A percentile compares a stretch with the other conserved stretches of the same genome.
phyloP scores from a whole-genome alignment of 257 asterid genomes.

The Solanum pimpinellifolium region DNA sequence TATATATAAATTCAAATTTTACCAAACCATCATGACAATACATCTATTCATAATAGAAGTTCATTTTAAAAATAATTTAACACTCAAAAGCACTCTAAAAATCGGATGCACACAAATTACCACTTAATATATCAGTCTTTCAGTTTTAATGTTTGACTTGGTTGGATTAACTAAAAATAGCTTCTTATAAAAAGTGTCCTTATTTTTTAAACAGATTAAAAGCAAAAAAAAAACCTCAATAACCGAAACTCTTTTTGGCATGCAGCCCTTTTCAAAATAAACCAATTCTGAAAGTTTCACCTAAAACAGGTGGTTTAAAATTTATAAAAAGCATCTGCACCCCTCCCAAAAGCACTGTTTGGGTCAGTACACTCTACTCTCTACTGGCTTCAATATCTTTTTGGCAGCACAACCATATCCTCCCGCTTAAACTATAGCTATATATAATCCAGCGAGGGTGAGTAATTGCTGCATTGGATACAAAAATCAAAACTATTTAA shows the following conservation, averaged over 20 bases:
- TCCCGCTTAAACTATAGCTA: not conserved
- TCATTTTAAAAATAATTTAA: not conserved
- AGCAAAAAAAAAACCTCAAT: not conserved
- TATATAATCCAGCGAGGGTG: not conserved
- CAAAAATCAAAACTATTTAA: not conserved
- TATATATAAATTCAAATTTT: not conserved
- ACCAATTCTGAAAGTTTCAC: not conserved
- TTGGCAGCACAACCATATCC: not conserved
- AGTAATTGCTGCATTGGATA: not conserved
- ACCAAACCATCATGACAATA: not conserved
- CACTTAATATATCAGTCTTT: not conserved
- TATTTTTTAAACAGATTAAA: not conserved
- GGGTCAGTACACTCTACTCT: not conserved
- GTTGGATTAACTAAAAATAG: not conserved
- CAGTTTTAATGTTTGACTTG: not conserved
- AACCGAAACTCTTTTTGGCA: not conserved
- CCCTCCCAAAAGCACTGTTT: not conserved
- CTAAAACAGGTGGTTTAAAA: not conserved
- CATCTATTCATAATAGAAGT: not conserved
- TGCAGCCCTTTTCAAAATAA: not conserved
- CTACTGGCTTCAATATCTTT: not conserved
- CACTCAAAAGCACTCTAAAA: not conserved
- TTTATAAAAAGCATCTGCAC: not conserved
- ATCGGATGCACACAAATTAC: not conserved
- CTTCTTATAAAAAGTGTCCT: not conserved